Evolutionary conservation across 805 yeast species (phyloP), one percentile per base, ranked within the genome.

Genomic region (Ogataea chonburiensis): DNA sequence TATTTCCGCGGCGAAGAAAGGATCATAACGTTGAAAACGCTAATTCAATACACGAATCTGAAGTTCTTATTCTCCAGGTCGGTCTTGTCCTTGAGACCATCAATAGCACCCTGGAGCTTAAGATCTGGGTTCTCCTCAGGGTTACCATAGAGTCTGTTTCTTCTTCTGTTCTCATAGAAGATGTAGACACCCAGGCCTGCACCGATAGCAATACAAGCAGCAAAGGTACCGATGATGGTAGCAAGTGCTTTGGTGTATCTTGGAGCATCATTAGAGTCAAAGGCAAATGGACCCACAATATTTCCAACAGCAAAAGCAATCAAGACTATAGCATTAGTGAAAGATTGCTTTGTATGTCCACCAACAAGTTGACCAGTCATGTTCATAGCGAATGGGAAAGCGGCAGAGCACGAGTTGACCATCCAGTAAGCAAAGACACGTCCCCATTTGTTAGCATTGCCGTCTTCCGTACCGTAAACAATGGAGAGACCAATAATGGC

Each of bases 291-390:
- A 4, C 81, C 80, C 29, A 66, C 60, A 36, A 71, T 55, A 49
- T 75, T 76, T 14, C 80, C 81, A 12, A 65, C 70, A 67, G 38
- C 38, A 10, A 28, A 34, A 6, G 32, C 23, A 27, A 73, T 50
- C 29, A 74, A 60, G 28, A 63, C 49, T 24, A 67, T 46, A 4
- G 75, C 73, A 46, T 64, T 70, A 3, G 64, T 64, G 6, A 69
- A 60, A 17, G 63, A 53, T 49, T 71, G 73, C 58, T 75, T 75
- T 13, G 80, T 73, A 48, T 70, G 72, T 9, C 80, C 80, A 7
- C 73, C 70, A 30, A 65, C 56, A 40, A 72, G 68, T 26, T 49
- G 46, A 28, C 60, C 59, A 28, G 52, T 44, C 26, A 56, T 26
- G 29, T 48, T 43, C 46, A 57, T 42, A 16, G 47, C 43, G 37